These are phyloP conservation scores for Wallacemonas rigidus DNA, from an alignment of 208 protist species.

Conservation along the genomic window DNA sequence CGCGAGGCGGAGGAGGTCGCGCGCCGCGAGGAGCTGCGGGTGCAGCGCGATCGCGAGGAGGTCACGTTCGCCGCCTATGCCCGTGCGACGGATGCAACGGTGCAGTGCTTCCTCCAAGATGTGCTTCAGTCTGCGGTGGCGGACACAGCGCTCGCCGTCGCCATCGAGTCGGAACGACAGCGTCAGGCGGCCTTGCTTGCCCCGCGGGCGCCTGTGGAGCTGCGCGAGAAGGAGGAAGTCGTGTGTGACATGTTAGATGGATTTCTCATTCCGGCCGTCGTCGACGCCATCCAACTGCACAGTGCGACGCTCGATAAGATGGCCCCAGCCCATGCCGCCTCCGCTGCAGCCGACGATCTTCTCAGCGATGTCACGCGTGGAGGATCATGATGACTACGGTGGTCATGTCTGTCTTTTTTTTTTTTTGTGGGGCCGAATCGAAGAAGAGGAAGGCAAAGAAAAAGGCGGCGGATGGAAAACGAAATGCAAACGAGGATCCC, in stretches of 20 bases:
- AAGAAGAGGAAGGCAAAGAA: too few species aligned
- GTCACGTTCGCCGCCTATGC: constrained; percentile 69
- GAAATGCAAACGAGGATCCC: too few species aligned
- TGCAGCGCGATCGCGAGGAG: constrained; percentile 72
- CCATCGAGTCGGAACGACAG: constrained; percentile 48
- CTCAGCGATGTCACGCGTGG: constrained; percentile 3
- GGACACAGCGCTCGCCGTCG: constrained; percentile 69
- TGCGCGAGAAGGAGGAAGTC: constrained; percentile 30
- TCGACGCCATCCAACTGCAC: constrained; percentile 51
- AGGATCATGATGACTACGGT: neutral
- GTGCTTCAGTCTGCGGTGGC: constrained; percentile 40
- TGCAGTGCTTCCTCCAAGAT: constrained; percentile 72
- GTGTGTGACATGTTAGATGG: constrained; percentile 85
- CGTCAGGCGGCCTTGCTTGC: constrained; percentile 47
- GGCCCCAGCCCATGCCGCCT: constrained; percentile 47
- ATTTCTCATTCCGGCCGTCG: constrained; percentile 72
- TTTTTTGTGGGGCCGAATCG: neutral
- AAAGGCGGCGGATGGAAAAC: too few species aligned
- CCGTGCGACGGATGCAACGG: constrained; percentile 58
- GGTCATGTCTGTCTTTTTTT: constrained; percentile 7
- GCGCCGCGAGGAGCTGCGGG: constrained; percentile 64
- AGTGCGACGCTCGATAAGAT: constrained; percentile 44
- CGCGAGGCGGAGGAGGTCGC: constrained; percentile 82
- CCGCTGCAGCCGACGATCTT: constrained; percentile 14
- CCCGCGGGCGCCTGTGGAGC: constrained; percentile 23